Evolutionary conservation across 495 filamentous ascomycete species (phyloP).

Genomic region (Xylaria longipes): DNA sequence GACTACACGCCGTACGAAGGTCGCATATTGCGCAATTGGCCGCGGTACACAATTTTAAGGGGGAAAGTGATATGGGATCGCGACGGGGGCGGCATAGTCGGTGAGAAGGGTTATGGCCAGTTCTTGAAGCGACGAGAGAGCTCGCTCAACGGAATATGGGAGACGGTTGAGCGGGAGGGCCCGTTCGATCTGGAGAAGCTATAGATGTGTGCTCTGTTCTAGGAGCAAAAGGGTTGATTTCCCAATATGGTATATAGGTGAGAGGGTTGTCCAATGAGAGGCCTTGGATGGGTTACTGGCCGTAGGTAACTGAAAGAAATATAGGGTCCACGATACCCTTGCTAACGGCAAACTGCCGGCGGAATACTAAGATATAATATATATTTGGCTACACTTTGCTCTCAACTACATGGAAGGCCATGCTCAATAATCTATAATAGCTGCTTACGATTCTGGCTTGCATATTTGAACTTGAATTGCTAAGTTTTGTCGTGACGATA

Average conservation of each 20-base stretch:
- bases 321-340: not conserved
- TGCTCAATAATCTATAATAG: not conserved
- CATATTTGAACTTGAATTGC: not conserved
- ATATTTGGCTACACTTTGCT: not conserved
- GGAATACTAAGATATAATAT: not conserved
- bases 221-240: not conserved
- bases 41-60: conserved; percentile 64
- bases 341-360: not conserved
- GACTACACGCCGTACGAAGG: conserved; percentile 71
- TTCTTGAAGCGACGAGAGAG: conserved; percentile 60
- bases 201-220: not conserved
- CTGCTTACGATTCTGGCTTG: not conserved
- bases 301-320: no score
- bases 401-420: not conserved
- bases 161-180: conserved; percentile 29
- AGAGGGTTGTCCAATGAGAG: conserved; percentile 1
- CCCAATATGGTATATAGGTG: conserved; percentile 1
- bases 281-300: not conserved
- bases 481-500: not conserved
- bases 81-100: conserved; percentile 56
- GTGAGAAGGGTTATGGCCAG: conserved; percentile 56
- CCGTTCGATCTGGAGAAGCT: conserved; percentile 40
- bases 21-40: conserved; percentile 62
- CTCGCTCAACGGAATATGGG: conserved; percentile 44
- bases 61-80: conserved; percentile 65